Evolutionary conservation across 2,329 filamentous ascomycete species (phyloP), one percentile per base, ranked within the genome.

Genomic region (Penicillium digitatum): DNA sequence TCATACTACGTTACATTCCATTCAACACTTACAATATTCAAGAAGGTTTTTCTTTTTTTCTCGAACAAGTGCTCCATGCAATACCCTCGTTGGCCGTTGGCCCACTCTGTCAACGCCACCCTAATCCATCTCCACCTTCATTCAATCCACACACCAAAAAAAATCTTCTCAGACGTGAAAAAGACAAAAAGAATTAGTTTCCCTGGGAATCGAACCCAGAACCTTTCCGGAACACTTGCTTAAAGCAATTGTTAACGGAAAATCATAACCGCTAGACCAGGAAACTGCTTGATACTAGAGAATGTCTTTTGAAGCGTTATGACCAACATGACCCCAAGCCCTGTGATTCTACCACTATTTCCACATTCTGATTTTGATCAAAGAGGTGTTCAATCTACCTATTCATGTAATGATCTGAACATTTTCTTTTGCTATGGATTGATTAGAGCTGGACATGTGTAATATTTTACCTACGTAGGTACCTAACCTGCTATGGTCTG

Each of bases 261-360:
- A 54, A 54, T 54, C 52, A 54, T 54, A 54, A 54, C 52, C 52
- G 52, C 52, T 54, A 54, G 52, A 54, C 52, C 52, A 54, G 46
- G 52, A 54, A 54, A 54, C 52, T 45, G n/a, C 1, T 54, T 45
- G 32, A 35, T 51, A 34, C 14, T 16, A 2, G n/a, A 22, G 1
- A 3, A 18, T 0, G 16, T 6, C 3, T 5, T 2, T 24, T 26
- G 4, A 14, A 8, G 0, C 3, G 24, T 7, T n/a, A 52, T 35
- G 26, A 27, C 6, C 26, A 27, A 8, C 2, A 27, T 7, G 26
- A 27, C 4, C n/a, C n/a, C n/a, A n/a, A n/a, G n/a, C n/a, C n/a
- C n/a, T n/a, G n/a, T n/a, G n/a, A n/a, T 27, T 1, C 6, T 27
- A 1, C 26, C n/a, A 35, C n/a, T n/a, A 18, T 35, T 35, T 35